Evolutionary conservation across 208 protist genomes (phyloP).

Genomic region (Herpetomonas tarakana): DNA sequence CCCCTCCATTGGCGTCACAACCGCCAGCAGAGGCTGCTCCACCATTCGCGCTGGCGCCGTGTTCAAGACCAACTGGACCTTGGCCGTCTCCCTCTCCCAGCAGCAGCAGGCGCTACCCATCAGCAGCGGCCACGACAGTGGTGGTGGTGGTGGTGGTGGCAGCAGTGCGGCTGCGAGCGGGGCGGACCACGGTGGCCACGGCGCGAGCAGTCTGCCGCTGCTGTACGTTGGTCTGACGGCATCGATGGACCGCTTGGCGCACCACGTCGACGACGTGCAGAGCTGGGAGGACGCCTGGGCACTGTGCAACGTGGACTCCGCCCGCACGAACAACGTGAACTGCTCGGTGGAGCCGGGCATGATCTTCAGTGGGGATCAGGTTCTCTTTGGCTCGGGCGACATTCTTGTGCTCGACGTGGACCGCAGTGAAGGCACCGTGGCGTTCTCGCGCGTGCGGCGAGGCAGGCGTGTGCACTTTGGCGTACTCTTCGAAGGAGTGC

Average conservation of each 20-base stretch:
- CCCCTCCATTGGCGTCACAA: conserved; percentile 72
- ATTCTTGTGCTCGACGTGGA: conserved; percentile 66
- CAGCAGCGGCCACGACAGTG: background rate
- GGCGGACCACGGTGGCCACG: background rate
- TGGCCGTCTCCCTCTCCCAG: conserved; percentile 72
- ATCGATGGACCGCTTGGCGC: conserved; percentile 38
- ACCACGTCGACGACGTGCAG: conserved; percentile 52
- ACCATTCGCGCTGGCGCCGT: conserved; percentile 61
- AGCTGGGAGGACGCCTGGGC: conserved; percentile 76
- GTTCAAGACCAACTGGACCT: conserved; percentile 46
- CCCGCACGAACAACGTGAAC: conserved; percentile 75
- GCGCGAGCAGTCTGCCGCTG: conserved; percentile 1
- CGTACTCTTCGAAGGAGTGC: conserved; percentile 75
- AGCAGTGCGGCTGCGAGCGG: background rate
- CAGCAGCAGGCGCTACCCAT: background rate
- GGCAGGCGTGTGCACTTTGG: conserved; percentile 68
- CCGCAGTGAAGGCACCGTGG: conserved; percentile 50
- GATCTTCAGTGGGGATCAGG: conserved; percentile 65
- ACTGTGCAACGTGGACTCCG: conserved; percentile 73
- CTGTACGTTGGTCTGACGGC: conserved; percentile 84
- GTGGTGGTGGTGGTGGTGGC: background rate
- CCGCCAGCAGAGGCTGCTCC: conserved; percentile 25
- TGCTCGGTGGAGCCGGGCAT: conserved; percentile 80
- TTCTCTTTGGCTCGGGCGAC: conserved; percentile 70
- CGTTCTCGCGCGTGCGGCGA: conserved; percentile 67